phyloP scores from a whole-genome alignment of 73 alveolate genomes.

The Blepharisma japonicum region DNA sequence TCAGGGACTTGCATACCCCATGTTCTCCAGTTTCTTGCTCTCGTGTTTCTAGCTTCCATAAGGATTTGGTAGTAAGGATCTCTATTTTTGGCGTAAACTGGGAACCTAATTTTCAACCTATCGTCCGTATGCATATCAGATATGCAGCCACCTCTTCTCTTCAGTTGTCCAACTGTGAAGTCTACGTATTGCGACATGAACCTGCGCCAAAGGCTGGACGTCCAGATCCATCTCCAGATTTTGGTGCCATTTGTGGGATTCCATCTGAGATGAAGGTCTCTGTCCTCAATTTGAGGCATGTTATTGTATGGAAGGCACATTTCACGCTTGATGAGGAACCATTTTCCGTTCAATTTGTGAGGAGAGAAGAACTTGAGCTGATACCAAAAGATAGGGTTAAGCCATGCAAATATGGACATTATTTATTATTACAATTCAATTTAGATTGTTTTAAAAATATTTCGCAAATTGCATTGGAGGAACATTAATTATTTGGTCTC shows the following conservation, averaged over 20 bases:
- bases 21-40: conserved; percentile 18
- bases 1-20: conserved; percentile 31
- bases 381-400: conserved; percentile 30
- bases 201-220: neutral
- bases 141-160: conserved; percentile 1
- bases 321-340: conserved; percentile 30
- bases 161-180: neutral
- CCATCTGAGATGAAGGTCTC: conserved; percentile 24
- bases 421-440: too few relatives aligned
- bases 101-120: neutral
- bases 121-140: neutral
- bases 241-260: conserved; percentile 10
- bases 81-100: conserved; percentile 16
- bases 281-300: neutral
- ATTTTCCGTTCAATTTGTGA: conserved; percentile 30
- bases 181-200: neutral
- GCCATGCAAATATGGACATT: conserved; percentile 34
- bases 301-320: conserved; percentile 19
- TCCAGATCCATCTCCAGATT: neutral
- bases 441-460: too few relatives aligned
- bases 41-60: neutral
- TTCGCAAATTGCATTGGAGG: too few relatives aligned
- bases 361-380: conserved; percentile 26
- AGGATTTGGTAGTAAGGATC: conserved; percentile 10
- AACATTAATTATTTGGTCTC: too few relatives aligned